Evolutionary conservation across 1,139 yeast genomes (phyloP), one percentile per base, ranked within the genome.

Genomic region (Yamadazyma diddensiae): DNA sequence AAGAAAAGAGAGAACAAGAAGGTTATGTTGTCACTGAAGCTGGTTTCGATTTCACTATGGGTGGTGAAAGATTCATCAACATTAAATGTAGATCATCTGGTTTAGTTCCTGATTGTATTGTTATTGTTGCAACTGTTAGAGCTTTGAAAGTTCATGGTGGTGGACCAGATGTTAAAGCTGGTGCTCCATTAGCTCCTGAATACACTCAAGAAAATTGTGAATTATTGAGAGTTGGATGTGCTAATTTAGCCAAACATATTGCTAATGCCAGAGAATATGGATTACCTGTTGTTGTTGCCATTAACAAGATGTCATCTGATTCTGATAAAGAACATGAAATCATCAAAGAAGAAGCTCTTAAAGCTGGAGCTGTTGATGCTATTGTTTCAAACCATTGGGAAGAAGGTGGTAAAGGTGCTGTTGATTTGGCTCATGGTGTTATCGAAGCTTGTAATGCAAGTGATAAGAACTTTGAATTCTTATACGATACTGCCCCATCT

Each of bases 41-140:
- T 22, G 98, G 97, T 41, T 92, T 92, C 69, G 98, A 92, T 62
- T 90, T 92, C 73, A 92, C 97, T 35, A 92, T 92, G 97, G 98
- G 98, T 57, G 97, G 97, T 57, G 98, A 92, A 68, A 77, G 97
- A 59, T 92, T 92, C 69, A 77, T 90, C 63, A 90, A 92, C 70
- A 92, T 92, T 66, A 92, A 92, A 69, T 88, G 97, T 66, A 80
- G 98, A 58, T 77, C 94, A 19, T 82, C 95, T 6, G 97, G 97
- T 3, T 74, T 90, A 44, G 73, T 73, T 15, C 98, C 98, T 24
- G 96, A 92, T 57, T 87, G 82, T 35, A 88, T 90, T 46, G 95
- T 92, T 37, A 83, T 92, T 56, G 98, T 92, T 36, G 97, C 98
- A 31, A 92, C 98, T 30, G 95, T 88, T 29, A 82, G 97, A 63